Conservation (phyloP, 495 filamentous ascomycete genomes). For the Rhypophila decipiens region DNA sequence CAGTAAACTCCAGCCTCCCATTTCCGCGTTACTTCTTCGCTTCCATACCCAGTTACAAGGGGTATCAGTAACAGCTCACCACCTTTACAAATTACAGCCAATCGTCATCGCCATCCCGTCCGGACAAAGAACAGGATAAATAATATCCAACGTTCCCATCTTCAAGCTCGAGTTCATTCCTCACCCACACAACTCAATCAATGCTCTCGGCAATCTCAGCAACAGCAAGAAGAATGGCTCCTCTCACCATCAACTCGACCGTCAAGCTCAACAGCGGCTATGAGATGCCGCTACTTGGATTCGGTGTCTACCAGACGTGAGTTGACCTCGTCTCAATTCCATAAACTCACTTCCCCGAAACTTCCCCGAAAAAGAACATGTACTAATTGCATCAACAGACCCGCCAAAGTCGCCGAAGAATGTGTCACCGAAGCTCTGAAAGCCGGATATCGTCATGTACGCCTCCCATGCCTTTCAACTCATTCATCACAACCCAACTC, state of each 20-base stretch:
- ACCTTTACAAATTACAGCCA: no score
- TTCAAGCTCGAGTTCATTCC: no score
- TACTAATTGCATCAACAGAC: constrained; percentile 25
- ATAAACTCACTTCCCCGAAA: constrained; percentile 25
- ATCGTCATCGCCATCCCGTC: no score
- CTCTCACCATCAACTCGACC: constrained; percentile 55
- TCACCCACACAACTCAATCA: no score
- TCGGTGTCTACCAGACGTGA: constrained; percentile 72
- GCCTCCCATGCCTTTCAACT: constrained; percentile 9
- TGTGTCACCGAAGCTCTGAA: constrained; percentile 57
- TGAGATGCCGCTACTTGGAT: constrained; percentile 70
- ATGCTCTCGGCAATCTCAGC: no score
- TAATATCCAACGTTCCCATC: no score
- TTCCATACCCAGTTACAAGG: no score
- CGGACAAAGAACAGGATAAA: no score
- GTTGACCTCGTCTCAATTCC: neutral
- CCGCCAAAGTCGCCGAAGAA: constrained; percentile 34
- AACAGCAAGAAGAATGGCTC: constrained; percentile 42
- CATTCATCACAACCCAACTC: neutral
- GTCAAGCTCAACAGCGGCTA: constrained; percentile 68
- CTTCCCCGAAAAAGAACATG: constrained; percentile 22
- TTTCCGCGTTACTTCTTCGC: no score
- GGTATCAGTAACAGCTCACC: no score
- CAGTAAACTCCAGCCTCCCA: no score
- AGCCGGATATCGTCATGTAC: constrained; percentile 66